These are phyloP conservation scores for Cryptococcus sp. DNA, from an alignment of 1,284 basidiomycete genomes.

Conservation along the genomic window DNA sequence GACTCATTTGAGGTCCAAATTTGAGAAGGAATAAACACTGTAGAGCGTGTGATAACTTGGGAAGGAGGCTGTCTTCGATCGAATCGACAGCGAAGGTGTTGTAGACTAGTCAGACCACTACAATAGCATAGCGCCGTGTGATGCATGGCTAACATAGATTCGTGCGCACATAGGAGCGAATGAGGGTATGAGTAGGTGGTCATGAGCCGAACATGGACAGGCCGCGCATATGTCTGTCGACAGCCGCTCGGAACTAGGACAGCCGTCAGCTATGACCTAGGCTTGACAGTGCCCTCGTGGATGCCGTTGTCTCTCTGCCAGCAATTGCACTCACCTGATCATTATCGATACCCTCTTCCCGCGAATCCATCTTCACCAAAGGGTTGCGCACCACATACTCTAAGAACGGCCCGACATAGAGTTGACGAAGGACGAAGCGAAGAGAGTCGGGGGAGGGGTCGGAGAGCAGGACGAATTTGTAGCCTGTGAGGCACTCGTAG, in stretches of 20 bases:
- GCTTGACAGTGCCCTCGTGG: too few species aligned
- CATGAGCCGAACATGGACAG: slow-evolving; percentile 47
- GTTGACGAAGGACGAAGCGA: slow-evolving; percentile 76
- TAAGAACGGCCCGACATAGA: slow-evolving; percentile 90
- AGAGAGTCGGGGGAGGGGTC: slow-evolving; percentile 78
- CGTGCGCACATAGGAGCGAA: not conserved
- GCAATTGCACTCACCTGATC: slow-evolving; percentile 54
- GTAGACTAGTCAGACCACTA: too few species aligned
- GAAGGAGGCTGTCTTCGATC: not conserved
- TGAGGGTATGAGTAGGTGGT: not conserved
- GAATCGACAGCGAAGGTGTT: too few species aligned
- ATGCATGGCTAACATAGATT: not conserved
- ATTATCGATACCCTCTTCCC: slow-evolving; percentile 79
- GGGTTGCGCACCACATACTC: slow-evolving; percentile 93
- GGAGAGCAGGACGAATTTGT: slow-evolving; percentile 92
- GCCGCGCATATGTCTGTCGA: slow-evolving; percentile 65
- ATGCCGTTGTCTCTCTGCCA: not conserved
- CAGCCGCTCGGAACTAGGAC: slow-evolving; percentile 70
- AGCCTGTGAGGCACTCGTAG: slow-evolving; percentile 85
- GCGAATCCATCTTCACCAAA: slow-evolving; percentile 73
- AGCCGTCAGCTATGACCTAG: not conserved
- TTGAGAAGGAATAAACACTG: slow-evolving; percentile 26
- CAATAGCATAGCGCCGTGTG: too few species aligned
- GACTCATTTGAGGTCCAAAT: slow-evolving; percentile 71
- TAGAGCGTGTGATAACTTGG: slow-evolving; percentile 1